phyloP scores from a whole-genome alignment of 2,329 filamentous ascomycete species.

The Trichoderma brevicompactum region DNA sequence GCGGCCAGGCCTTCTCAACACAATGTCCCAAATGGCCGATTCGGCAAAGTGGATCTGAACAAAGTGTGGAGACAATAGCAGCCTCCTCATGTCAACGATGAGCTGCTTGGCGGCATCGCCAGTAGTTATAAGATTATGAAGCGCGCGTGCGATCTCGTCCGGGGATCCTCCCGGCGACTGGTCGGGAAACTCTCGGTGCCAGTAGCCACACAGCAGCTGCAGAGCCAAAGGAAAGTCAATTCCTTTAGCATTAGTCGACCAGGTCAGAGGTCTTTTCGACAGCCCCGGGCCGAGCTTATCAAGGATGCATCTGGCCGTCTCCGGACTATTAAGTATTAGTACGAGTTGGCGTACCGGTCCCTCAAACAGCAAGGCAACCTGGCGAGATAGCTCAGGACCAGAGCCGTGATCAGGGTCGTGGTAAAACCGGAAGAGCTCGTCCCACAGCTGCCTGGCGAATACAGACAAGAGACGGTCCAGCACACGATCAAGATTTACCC shows the following conservation, averaged over 20 bases:
- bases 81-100: constrained; percentile 38
- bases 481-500: constrained; percentile 44
- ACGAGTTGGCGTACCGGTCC: constrained; percentile 46
- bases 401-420: constrained; percentile 35
- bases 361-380: constrained; percentile 43
- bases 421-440: constrained; percentile 45
- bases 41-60: constrained; percentile 47
- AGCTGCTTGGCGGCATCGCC: constrained; percentile 40
- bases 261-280: constrained; percentile 40
- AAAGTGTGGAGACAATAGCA: constrained; percentile 42
- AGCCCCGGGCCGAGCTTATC: constrained; percentile 44
- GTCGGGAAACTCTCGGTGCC: constrained; percentile 43
- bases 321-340: constrained; percentile 44
- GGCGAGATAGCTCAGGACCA: constrained; percentile 37
- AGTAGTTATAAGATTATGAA: constrained; percentile 39
- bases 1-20: constrained; percentile 39
- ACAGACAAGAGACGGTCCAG: constrained; percentile 43
- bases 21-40: constrained; percentile 44
- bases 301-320: constrained; percentile 42
- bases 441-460: constrained; percentile 43
- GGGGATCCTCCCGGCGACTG: constrained; percentile 42
- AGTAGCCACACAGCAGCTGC: constrained; percentile 44
- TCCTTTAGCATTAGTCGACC: constrained; percentile 41
- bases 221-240: constrained; percentile 44
- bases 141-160: constrained; percentile 42